phyloP scores from a whole-genome alignment of 1,284 basidiomycete species.

The Leccinum pachyderme region DNA sequence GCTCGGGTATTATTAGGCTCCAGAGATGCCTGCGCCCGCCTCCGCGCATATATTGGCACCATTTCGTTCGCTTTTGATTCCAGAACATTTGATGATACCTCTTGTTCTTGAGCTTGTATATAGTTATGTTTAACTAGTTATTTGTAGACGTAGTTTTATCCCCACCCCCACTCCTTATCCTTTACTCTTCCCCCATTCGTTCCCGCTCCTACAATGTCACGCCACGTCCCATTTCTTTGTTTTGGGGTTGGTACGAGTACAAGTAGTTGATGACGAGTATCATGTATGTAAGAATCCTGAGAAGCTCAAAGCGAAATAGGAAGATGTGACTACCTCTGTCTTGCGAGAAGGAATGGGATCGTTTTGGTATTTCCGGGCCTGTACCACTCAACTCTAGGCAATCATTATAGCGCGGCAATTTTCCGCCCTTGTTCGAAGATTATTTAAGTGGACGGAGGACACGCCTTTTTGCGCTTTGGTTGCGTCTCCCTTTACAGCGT shows the following conservation, averaged over 20 bases:
- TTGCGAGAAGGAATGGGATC: background rate
- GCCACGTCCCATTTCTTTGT: background rate
- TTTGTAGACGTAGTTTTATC: background rate
- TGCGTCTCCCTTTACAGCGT: background rate
- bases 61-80: background rate
- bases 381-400: background rate
- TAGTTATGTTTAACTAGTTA: background rate
- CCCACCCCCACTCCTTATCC: background rate
- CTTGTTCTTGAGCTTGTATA: background rate
- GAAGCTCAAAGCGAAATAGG: background rate
- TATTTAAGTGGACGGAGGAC: background rate
- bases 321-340: background rate
- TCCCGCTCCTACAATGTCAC: background rate
- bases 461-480: background rate
- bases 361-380: background rate
- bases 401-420: background rate
- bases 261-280: background rate
- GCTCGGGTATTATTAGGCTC: background rate
- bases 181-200: background rate
- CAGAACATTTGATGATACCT: background rate
- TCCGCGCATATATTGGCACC: background rate
- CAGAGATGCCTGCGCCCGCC: background rate
- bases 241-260: background rate
- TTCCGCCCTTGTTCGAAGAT: background rate
- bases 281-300: background rate